These are phyloP conservation scores for Discostella stelligeroides DNA, from an alignment of 108 stramenopile genomes.

Conservation along the genomic window DNA sequence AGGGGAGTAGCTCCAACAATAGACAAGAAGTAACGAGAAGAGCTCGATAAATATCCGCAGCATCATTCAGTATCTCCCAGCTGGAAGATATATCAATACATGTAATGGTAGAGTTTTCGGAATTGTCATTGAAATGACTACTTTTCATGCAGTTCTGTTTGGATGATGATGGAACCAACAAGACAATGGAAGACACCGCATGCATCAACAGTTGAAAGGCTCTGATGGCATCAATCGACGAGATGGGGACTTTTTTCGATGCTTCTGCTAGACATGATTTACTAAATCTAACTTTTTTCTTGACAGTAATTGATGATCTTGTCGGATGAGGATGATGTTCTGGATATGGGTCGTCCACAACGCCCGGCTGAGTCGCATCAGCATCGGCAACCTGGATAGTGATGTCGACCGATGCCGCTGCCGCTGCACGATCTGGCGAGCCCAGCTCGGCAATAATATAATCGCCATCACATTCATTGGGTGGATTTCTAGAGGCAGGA, in stretches of 20 bases:
- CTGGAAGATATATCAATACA: not conserved
- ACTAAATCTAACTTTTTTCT: conserved; percentile 34
- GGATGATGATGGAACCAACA: not conserved
- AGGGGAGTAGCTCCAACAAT: conserved; percentile 31
- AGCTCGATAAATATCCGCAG: conserved; percentile 37
- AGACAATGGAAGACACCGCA: conserved; percentile 1
- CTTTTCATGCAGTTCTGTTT: too few relatives aligned
- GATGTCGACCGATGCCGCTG: too few relatives aligned
- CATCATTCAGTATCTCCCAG: conserved; percentile 22
- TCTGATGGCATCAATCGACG: conserved; percentile 20
- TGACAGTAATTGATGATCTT: not conserved
- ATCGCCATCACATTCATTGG: too few relatives aligned
- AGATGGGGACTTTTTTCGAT: conserved; percentile 12
- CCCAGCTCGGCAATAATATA: too few relatives aligned
- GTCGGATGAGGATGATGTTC: not conserved
- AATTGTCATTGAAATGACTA: not conserved
- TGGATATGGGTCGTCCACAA: not conserved
- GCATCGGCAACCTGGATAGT: not conserved
- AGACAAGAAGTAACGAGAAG: conserved; percentile 44
- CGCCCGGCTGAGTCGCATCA: not conserved
- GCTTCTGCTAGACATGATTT: conserved; percentile 4
- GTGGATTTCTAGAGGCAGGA: conserved; percentile 13
- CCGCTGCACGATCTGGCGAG: too few relatives aligned
- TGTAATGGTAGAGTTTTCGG: not conserved
- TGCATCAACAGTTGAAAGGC: conserved; percentile 41